Evolutionary conservation across 2,329 filamentous ascomycete genomes (phyloP).

Genomic region (Epichloe typhina): DNA sequence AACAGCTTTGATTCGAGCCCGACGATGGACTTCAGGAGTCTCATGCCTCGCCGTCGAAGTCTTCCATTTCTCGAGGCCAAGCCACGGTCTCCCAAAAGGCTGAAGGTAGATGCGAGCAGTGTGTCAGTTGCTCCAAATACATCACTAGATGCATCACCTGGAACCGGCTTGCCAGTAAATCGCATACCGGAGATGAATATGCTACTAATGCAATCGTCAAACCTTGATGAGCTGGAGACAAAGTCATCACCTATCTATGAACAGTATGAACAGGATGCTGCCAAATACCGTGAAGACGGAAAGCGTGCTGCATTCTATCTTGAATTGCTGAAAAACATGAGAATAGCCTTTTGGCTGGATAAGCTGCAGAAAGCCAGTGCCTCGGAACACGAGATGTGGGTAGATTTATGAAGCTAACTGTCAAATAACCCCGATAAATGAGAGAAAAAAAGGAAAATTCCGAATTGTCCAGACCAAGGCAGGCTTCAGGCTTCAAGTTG

Average conservation of each 20-base stretch:
- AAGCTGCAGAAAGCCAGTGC: conserved; percentile 7
- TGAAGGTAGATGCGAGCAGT: not conserved
- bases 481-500: too few species aligned
- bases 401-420: not conserved
- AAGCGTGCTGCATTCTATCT: conserved; percentile 19
- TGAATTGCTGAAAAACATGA: conserved; percentile 12
- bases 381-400: not conserved
- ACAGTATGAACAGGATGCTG: conserved; percentile 20
- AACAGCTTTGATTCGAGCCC: not conserved
- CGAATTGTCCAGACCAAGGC: too few species aligned
- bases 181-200: conserved; percentile 7
- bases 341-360: conserved; percentile 19
- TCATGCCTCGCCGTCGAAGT: conserved; percentile 18
- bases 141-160: not conserved
- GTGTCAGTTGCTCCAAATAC: not conserved
- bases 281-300: conserved; percentile 9
- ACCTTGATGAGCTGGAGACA: conserved; percentile 14
- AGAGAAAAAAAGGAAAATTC: too few species aligned
- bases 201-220: conserved; percentile 13
- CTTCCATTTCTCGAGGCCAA: conserved; percentile 14
- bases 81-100: not conserved
- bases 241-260: conserved; percentile 16
- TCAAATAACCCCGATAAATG: not conserved
- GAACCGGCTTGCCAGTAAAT: not conserved
- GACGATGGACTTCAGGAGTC: conserved; percentile 12